phyloP scores from a whole-genome alignment of 2,329 filamentous ascomycete species.

The Grosmannia penicillata region DNA sequence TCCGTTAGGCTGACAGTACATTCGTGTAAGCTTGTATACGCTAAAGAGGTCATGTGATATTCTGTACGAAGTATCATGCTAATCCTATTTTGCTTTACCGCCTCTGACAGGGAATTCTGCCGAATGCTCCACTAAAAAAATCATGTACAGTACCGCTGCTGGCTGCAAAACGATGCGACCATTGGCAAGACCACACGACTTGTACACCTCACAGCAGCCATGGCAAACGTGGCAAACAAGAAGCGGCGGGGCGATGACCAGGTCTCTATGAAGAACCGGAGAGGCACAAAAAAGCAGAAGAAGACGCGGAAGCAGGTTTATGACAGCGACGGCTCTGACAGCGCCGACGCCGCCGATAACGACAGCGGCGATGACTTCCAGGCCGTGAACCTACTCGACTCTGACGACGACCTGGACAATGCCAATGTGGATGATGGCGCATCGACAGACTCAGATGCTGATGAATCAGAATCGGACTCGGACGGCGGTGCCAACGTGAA shows the following conservation, averaged over 20 bases:
- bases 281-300: conserved; percentile 30
- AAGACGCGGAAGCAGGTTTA: conserved; percentile 33
- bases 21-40: too few species aligned
- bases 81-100: background rate
- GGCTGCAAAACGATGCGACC: too few species aligned
- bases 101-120: conserved; percentile 1
- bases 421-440: conserved; percentile 32
- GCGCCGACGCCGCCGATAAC: conserved; percentile 21
- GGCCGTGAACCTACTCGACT: conserved; percentile 39
- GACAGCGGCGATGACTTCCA: conserved; percentile 28
- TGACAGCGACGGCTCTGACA: conserved; percentile 33
- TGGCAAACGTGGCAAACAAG: conserved; percentile 1
- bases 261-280: too few species aligned
- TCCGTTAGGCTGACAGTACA: too few species aligned
- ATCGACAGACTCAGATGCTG: conserved; percentile 14
- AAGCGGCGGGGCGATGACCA: conserved; percentile 6
- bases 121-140: conserved; percentile 1
- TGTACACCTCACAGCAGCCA: too few species aligned
- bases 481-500: too few species aligned
- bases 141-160: too few species aligned
- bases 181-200: background rate
- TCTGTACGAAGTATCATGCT: too few species aligned
- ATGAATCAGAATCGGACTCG: too few species aligned
- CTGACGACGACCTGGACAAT: conserved; percentile 40
- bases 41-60: too few species aligned